Evolutionary conservation across 2,329 filamentous ascomycete species (phyloP).

Genomic region (Talaromyces pinophilus): DNA sequence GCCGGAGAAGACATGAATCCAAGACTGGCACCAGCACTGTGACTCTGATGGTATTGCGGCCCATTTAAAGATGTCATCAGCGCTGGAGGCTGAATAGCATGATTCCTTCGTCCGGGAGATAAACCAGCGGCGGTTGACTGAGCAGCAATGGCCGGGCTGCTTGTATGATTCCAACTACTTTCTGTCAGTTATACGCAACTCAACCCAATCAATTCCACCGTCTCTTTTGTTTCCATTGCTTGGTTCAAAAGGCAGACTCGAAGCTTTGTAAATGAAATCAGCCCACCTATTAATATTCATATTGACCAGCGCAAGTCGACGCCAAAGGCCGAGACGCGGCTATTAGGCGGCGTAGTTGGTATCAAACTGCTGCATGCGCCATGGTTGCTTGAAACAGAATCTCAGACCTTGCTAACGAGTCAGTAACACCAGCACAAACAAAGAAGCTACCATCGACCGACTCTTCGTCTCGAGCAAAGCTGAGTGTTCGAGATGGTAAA

Average conservation of each 20-base stretch:
- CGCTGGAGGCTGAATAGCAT: constrained; percentile 46
- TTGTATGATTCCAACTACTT: constrained; percentile 21
- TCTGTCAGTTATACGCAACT: constrained; percentile 4
- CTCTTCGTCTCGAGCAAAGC: neutral
- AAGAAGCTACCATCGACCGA: constrained; percentile 2
- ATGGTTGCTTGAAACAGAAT: constrained; percentile 25
- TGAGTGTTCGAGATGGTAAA: constrained; percentile 11
- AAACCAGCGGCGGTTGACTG: constrained; percentile 31
- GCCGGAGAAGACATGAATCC: constrained; percentile 45
- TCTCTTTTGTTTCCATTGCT: constrained; percentile 2
- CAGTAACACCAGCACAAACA: constrained; percentile 6
- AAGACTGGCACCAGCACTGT: constrained; percentile 32
- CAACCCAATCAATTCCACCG: neutral
- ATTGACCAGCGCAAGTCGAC: constrained; percentile 27
- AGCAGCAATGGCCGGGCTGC: constrained; percentile 13
- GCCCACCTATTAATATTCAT: constrained; percentile 43
- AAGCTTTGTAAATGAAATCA: constrained; percentile 23
- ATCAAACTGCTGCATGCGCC: constrained; percentile 24
- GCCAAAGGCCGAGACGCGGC: constrained; percentile 29
- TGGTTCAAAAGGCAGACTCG: neutral
- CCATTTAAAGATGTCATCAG: constrained; percentile 45
- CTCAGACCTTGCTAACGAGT: constrained; percentile 9
- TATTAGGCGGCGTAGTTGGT: constrained; percentile 32
- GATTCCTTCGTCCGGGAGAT: constrained; percentile 44
- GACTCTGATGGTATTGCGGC: constrained; percentile 38